Conservation (phyloP, 2,329 filamentous ascomycete species). For the Monosporascus sp. region DNA sequence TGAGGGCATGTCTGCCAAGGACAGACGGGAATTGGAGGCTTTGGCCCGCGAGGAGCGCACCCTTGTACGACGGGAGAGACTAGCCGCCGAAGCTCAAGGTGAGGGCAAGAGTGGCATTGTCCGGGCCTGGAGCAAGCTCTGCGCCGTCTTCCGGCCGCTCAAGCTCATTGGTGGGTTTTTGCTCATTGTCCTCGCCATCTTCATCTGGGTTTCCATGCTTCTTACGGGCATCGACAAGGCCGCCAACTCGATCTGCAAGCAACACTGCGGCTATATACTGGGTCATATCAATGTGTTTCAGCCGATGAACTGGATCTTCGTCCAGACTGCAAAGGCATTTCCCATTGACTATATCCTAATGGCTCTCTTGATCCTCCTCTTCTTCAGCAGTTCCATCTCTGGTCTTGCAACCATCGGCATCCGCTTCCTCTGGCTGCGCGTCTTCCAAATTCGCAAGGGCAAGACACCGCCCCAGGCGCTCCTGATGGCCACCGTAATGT, state of each 20-base stretch:
- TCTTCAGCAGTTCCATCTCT: conserved; percentile 83
- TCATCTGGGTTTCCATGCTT: conserved; percentile 88
- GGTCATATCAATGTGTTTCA: conserved; percentile 87
- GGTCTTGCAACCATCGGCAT: conserved; percentile 86
- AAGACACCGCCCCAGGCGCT: conserved; percentile 89
- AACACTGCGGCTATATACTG: conserved; percentile 86
- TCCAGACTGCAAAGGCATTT: conserved; percentile 76
- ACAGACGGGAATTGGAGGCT: conserved; percentile 81
- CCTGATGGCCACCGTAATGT: conserved; percentile 82
- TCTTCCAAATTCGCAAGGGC: conserved; percentile 87
- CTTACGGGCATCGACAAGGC: conserved; percentile 95
- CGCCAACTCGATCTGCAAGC: conserved; percentile 88
- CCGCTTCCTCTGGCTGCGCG: conserved; percentile 88
- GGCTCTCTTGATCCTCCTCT: conserved; percentile 73
- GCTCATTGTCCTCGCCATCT: conserved; percentile 64
- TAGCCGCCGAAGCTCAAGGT: conserved; percentile 76
- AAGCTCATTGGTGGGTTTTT: conserved; percentile 82
- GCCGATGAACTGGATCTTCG: conserved; percentile 84
- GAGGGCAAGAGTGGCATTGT: conserved; percentile 72
- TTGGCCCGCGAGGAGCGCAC: conserved; percentile 88
- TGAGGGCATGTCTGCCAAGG: conserved; percentile 73
- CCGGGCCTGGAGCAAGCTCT: conserved; percentile 70
- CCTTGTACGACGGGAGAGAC: conserved; percentile 77
- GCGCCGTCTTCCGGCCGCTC: conserved; percentile 77
- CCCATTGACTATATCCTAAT: conserved; percentile 91